Evolutionary conservation across 345 rosid species (phyloP).

Genomic region (Eutrema yunnanense): DNA sequence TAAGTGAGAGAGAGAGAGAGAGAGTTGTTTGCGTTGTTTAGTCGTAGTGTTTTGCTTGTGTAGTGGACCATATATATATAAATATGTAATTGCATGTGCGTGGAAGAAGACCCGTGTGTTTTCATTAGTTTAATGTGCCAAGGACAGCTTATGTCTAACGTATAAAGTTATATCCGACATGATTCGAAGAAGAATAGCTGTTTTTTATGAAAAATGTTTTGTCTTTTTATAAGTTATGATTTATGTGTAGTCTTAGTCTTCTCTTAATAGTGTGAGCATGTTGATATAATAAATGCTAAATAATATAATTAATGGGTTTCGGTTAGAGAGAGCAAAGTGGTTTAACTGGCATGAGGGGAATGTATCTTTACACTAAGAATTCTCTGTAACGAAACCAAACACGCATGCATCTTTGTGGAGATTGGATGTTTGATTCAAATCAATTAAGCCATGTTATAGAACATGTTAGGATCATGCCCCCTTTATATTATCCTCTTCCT

Average conservation of each 20-base stretch:
- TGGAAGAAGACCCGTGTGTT: slow-evolving; percentile 14
- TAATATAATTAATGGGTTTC: background rate
- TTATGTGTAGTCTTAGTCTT: slow-evolving; percentile 14
- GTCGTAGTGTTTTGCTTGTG: background rate
- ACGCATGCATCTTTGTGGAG: slow-evolving; percentile 19
- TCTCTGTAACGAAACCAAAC: slow-evolving; percentile 25
- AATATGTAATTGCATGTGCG: slow-evolving; percentile 1
- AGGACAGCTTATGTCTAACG: slow-evolving; percentile 18
- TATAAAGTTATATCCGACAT: slow-evolving; percentile 19
- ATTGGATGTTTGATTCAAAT: slow-evolving; percentile 17
- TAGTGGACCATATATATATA: background rate
- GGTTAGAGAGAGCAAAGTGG: slow-evolving; percentile 4
- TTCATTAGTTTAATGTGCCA: slow-evolving; percentile 2
- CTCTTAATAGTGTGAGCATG: background rate
- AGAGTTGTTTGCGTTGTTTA: background rate
- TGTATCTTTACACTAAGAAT: slow-evolving; percentile 31
- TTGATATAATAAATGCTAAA: background rate
- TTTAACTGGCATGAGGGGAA: slow-evolving; percentile 16
- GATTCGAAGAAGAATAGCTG: slow-evolving; percentile 11
- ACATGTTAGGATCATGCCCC: slow-evolving; percentile 24
- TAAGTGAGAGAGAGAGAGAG: background rate
- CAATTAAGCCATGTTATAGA: slow-evolving; percentile 27
- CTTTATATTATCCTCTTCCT: background rate
- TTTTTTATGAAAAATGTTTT: slow-evolving; percentile 9
- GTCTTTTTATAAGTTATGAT: slow-evolving; percentile 5